Percentiles rank a stretch among this genome's conserved stretches.
These are phyloP conservation scores for Glaciozyma antarctica DNA, from an alignment of 768 basidiomycete genomes.

Conservation along the genomic window DNA sequence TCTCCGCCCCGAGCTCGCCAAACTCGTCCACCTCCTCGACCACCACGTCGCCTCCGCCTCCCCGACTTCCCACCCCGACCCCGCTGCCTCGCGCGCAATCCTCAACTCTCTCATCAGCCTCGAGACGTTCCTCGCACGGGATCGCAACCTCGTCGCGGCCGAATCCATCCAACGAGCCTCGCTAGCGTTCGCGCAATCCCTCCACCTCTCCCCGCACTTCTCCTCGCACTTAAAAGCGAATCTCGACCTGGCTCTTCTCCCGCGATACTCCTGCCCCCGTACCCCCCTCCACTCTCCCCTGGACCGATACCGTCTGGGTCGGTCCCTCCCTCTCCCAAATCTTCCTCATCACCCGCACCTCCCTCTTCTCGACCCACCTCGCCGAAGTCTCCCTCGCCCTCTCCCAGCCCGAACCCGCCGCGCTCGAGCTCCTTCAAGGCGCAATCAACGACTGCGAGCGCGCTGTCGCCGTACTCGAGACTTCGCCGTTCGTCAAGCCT, in stretches of 20 bases:
- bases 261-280: not conserved
- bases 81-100: constrained; percentile 21
- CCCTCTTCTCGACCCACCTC: constrained; percentile 19
- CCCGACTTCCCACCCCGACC: not conserved
- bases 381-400: constrained; percentile 22
- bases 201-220: not conserved
- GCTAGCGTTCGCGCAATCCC: constrained; percentile 1
- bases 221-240: not conserved
- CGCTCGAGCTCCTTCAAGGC: not conserved
- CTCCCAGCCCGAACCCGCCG: not conserved
- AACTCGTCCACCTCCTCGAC: not conserved
- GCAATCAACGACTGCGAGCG: not conserved
- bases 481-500: not conserved
- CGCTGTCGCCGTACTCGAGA: not conserved
- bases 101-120: constrained; percentile 23
- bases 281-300: not conserved
- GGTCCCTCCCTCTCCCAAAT: not conserved
- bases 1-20: not conserved
- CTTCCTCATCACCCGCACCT: constrained; percentile 12
- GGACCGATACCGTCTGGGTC: not conserved
- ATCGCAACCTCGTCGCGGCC: constrained; percentile 8
- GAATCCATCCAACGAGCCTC: constrained; percentile 7
- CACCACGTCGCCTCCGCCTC: not conserved
- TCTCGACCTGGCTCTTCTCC: not conserved
- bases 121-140: constrained; percentile 27